Conservation (phyloP, 495 filamentous ascomycete genomes). For the Penicillium manginii region DNA sequence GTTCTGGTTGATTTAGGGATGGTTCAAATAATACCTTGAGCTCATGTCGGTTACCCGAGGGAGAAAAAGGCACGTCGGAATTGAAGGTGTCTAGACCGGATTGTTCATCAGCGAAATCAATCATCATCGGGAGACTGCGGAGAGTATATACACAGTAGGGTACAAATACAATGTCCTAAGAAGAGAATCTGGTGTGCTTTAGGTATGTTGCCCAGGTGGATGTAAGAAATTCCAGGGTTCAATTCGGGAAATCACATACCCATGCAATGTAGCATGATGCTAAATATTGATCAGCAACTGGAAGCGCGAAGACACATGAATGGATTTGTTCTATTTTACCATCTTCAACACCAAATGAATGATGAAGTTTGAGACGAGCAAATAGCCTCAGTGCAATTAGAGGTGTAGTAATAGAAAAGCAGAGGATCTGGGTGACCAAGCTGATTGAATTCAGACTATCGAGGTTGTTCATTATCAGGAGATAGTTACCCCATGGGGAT, state of each 20-base stretch:
- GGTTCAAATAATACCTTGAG: neutral
- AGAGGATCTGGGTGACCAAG: conserved; percentile 6
- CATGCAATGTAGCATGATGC: conserved; percentile 3
- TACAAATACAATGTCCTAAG: conserved; percentile 3
- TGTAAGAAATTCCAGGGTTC: neutral
- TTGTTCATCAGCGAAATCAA: neutral
- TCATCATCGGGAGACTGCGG: neutral
- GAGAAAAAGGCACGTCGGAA: neutral
- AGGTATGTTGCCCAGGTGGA: neutral
- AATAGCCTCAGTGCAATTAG: neutral
- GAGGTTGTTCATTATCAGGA: conserved; percentile 2
- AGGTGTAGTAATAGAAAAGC: conserved; percentile 1
- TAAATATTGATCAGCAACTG: neutral
- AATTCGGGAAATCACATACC: neutral
- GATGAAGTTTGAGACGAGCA: conserved; percentile 6
- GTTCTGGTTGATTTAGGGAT: neutral
- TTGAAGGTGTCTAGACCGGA: neutral
- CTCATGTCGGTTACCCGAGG: neutral
- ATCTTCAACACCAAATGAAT: conserved; percentile 4
- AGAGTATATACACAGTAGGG: neutral
- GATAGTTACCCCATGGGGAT: neutral
- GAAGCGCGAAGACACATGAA: no score
- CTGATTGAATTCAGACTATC: conserved; percentile 5
- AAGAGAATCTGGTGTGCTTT: neutral
- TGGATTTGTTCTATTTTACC: neutral